Percentiles rank a stretch among this genome's conserved stretches.
Evolutionary conservation across 225 moss, liverwort and hornwort species (phyloP).

Genomic region (Climacium dendroides): DNA sequence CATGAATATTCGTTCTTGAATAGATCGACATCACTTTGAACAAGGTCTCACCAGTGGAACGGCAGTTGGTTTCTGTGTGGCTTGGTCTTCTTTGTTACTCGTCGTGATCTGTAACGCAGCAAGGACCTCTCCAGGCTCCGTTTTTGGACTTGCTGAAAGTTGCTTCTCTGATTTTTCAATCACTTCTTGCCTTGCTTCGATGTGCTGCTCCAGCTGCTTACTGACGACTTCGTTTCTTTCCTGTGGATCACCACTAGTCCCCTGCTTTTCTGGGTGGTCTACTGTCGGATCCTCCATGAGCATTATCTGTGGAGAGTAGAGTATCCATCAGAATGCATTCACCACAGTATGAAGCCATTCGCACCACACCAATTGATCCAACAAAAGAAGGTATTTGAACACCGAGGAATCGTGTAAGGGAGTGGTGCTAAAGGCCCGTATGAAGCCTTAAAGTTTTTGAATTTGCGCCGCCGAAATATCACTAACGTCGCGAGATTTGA

Average conservation of each 20-base stretch:
- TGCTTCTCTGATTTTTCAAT: neutral
- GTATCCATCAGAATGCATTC: neutral
- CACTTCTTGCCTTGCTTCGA: neutral
- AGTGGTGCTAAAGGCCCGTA: neutral
- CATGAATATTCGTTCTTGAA: neutral
- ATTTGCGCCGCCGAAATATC: neutral
- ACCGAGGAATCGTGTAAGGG: neutral
- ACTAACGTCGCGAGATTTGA: neutral
- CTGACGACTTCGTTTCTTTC: neutral
- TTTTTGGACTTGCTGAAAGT: neutral
- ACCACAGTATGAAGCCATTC: neutral
- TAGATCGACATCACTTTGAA: too few relatives aligned
- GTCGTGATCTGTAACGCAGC: neutral
- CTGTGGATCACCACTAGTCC: neutral
- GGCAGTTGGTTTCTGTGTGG: neutral
- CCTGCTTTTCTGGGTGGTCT: neutral
- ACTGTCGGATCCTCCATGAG: neutral
- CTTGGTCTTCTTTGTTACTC: neutral
- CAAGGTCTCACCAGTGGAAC: neutral
- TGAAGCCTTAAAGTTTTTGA: neutral
- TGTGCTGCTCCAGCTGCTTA: neutral
- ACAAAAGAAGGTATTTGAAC: neutral
- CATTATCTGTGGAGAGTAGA: neutral
- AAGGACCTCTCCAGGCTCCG: neutral
- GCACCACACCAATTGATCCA: neutral